Conservation (phyloP, 345 rosid genomes). For the Tarenaya hassleriana region DNA sequence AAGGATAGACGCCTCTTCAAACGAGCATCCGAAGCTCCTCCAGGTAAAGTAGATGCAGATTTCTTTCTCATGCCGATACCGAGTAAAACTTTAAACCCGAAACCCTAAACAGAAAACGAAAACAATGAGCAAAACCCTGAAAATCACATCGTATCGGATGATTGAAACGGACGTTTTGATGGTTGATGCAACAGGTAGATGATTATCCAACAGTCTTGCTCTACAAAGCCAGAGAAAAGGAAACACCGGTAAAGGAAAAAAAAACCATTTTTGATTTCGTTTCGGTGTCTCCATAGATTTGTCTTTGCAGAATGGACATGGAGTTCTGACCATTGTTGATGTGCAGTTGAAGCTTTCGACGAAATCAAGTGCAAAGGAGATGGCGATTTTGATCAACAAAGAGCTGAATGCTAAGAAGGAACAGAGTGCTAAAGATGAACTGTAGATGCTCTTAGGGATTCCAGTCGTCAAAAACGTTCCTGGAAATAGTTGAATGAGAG, state of each 20-base stretch:
- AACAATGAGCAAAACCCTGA: neutral
- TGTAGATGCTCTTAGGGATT: conserved; percentile 10
- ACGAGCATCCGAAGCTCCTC: conserved; percentile 74
- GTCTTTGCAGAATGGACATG: neutral
- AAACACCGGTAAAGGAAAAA: conserved; percentile 62
- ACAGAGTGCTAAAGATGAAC: conserved; percentile 20
- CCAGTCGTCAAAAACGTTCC: conserved; percentile 3
- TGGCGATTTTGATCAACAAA: conserved; percentile 26
- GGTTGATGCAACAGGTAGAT: conserved; percentile 37
- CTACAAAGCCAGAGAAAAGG: conserved; percentile 53
- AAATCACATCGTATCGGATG: neutral
- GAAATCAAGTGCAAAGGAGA: conserved; percentile 34
- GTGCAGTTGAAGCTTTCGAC: conserved; percentile 57
- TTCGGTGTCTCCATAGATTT: neutral
- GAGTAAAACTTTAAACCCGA: neutral
- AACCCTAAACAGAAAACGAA: too few species aligned
- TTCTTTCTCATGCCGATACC: too few species aligned
- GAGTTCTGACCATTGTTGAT: conserved; percentile 34
- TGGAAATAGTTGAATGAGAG: conserved; percentile 11
- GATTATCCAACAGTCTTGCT: conserved; percentile 65
- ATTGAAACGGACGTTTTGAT: neutral
- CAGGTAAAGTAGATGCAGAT: conserved; percentile 34
- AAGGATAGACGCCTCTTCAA: conserved; percentile 78
- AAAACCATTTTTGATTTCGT: conserved; percentile 8
- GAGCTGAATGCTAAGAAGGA: conserved; percentile 15